Conservation (phyloP, 164 flowering plant genomes). For the Aristolochia contorta region DNA sequence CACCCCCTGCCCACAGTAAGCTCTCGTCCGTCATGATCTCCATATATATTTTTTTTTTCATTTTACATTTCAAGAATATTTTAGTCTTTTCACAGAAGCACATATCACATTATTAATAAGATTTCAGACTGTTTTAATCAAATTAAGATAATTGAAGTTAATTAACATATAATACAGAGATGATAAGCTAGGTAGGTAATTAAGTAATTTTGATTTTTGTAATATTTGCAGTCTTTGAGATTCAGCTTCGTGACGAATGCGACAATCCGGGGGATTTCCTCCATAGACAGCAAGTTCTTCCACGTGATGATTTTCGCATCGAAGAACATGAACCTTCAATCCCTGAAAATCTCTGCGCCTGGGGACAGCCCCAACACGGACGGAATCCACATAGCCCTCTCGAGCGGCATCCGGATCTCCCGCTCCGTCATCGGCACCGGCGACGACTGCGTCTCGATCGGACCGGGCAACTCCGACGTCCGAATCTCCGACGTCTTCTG, state of each 20-base stretch:
- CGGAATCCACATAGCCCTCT: conserved; percentile 2
- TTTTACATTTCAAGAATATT: background rate
- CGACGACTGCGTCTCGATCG: conserved; percentile 4
- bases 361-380: conserved; percentile 5
- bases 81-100: no score
- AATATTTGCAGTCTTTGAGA: conserved; percentile 15
- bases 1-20: conserved; percentile 10
- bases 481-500: background rate
- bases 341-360: background rate
- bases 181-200: no score
- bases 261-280: background rate
- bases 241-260: conserved; percentile 4
- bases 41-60: no score
- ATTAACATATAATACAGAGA: no score
- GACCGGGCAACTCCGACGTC: background rate
- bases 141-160: no score
- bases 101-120: no score
- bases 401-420: background rate
- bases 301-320: background rate
- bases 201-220: no score
- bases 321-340: background rate
- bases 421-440: background rate
- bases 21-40: no score
- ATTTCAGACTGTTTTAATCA: no score
- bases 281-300: conserved; percentile 1